Evolutionary conservation across 2,329 filamentous ascomycete genomes (phyloP).

Genomic region (Ceratocystis alfenasii): DNA sequence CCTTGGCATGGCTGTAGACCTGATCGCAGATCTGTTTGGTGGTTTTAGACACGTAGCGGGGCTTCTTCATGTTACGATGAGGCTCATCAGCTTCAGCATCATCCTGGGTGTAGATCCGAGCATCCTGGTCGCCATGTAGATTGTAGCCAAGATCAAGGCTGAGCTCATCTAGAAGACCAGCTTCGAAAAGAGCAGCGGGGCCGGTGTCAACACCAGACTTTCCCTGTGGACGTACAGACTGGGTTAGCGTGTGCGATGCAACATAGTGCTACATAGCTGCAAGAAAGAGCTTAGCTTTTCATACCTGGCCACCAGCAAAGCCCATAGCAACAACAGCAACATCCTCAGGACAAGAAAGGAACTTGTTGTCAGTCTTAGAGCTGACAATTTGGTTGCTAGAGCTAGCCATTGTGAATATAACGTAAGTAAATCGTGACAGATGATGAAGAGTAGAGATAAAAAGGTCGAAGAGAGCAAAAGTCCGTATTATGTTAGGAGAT

Average conservation of each 20-base stretch:
- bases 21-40: conserved; percentile 68
- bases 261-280: background rate
- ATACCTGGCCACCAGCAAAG: conserved; percentile 91
- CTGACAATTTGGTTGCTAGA: conserved; percentile 36
- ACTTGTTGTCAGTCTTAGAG: conserved; percentile 51
- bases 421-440: background rate
- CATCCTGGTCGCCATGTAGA: conserved; percentile 67
- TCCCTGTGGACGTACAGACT: conserved; percentile 42
- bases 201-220: conserved; percentile 88
- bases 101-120: conserved; percentile 71
- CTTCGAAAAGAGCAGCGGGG: conserved; percentile 75
- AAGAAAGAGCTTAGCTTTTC: conserved; percentile 24
- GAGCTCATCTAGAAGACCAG: conserved; percentile 75
- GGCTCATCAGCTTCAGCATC: conserved; percentile 62
- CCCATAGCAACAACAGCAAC: conserved; percentile 88
- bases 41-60: conserved; percentile 71
- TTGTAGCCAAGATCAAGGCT: conserved; percentile 78
- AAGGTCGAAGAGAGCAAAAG: background rate
- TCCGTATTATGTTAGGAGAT: background rate
- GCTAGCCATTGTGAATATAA: conserved; percentile 16
- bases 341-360: conserved; percentile 66
- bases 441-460: background rate
- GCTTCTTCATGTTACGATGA: conserved; percentile 89
- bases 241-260: conserved; percentile 19
- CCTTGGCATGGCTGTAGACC: conserved; percentile 73